Evolutionary conservation across 1,139 yeast genomes (phyloP), one percentile per base, ranked within the genome.

Genomic region (Suhomyces yuchorum): DNA sequence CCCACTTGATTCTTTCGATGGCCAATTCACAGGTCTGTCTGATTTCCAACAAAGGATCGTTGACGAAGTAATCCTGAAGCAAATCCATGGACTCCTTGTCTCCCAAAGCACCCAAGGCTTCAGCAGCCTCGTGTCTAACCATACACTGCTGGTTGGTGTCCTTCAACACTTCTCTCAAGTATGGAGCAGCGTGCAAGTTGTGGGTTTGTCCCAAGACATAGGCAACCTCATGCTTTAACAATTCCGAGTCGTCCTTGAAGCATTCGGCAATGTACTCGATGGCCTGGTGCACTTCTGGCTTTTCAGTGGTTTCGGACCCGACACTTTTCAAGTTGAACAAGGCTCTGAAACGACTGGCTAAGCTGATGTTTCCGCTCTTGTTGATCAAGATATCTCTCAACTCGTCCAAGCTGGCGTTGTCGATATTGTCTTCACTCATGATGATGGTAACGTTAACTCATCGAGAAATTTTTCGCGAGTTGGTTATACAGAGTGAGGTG

Each of bases 61-160:
- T 80, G 53, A 73, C 68, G 57, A 68, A 75, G 67, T 85, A 90
- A 44, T 83, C 73, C 54, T 81, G 71, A 56, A 95, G 79, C 46
- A 91, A 68, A 0, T 73, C 80, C 50, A 93, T 68, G n/a, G 96
- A 87, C 4, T 81, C 85, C 43, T 71, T 70, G 66, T 91, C 96
- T 42, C 96, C 97, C 48, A 95, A 75, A 34, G 99, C 99, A 51
- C 99, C 99, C 49, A 95, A 78, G 28, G 98, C 99, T 70, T 95
- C 99, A 11, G 99, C 99, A 18, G 99, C 99, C 69, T 95, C 99
- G 67, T 95, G 99, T 68, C 99, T 87, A 33, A 95, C 99, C 98
- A 95, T 95, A 51, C 88, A 77, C 65, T 87, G 93, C 71, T 95
- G 98, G 43, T 74, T 61, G 23, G 62, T 59, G 63, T 87, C 85